phyloP scores from a whole-genome alignment of 257 asterid genomes.

The Datura wrightii region DNA sequence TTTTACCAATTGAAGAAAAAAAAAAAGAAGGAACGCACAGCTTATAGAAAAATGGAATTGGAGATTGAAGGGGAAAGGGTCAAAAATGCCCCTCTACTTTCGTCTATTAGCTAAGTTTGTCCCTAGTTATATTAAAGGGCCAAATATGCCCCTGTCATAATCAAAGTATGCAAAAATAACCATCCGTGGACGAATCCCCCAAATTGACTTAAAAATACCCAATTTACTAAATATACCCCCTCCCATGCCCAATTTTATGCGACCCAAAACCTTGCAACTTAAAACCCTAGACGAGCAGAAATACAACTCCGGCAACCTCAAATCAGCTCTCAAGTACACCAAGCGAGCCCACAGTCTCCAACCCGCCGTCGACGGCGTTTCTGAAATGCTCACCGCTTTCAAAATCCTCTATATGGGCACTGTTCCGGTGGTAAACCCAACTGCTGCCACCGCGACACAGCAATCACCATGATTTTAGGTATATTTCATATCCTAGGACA shows the following conservation, averaged over 20 bases:
- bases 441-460: background rate
- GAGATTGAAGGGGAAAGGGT: background rate
- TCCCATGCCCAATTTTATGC: no score
- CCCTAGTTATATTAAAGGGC: no score
- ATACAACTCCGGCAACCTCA: slow-evolving; percentile 62
- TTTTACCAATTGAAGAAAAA: no score
- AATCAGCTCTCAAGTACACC: slow-evolving; percentile 67
- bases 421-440: background rate
- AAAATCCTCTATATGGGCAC: slow-evolving; percentile 47
- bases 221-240: no score
- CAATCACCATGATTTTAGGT: slow-evolving; percentile 14
- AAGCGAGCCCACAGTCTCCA: slow-evolving; percentile 65
- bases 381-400: slow-evolving; percentile 69
- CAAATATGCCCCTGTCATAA: no score
- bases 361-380: slow-evolving; percentile 60
- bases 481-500: background rate
- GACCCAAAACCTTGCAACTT: slow-evolving; percentile 47
- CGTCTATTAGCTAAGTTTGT: no score
- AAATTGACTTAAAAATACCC: no score
- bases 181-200: no score
- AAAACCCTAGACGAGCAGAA: slow-evolving; percentile 62
- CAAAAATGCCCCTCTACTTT: no score
- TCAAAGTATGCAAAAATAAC: no score
- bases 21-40: background rate
- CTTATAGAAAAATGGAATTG: background rate